phyloP scores from a whole-genome alignment of 1,139 yeast genomes.

The Ashbya aceris region DNA sequence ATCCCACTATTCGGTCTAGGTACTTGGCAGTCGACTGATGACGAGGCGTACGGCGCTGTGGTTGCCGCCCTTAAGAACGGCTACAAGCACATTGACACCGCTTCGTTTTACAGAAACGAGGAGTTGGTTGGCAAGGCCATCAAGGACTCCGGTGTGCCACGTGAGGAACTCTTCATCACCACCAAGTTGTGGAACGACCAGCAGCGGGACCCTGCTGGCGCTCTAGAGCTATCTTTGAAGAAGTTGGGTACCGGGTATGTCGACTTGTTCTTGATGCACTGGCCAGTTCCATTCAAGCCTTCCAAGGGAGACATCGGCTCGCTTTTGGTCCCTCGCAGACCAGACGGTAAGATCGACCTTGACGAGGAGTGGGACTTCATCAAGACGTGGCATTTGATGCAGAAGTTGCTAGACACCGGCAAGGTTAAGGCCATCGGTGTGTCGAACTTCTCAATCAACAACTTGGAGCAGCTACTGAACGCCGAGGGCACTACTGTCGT shows the following conservation, averaged over 20 bases:
- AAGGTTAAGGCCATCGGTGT: slow-evolving; percentile 69
- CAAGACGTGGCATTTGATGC: slow-evolving; percentile 64
- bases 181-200: slow-evolving; percentile 71
- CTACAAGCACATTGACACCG: slow-evolving; percentile 74
- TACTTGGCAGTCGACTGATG: slow-evolving; percentile 63
- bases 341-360: slow-evolving; percentile 37
- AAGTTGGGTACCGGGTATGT: slow-evolving; percentile 70
- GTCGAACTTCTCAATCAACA: slow-evolving; percentile 56
- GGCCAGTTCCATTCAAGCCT: slow-evolving; percentile 61
- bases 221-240: slow-evolving; percentile 52
- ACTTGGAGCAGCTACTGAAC: slow-evolving; percentile 44
- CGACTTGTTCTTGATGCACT: slow-evolving; percentile 76
- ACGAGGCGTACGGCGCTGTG: slow-evolving; percentile 55
- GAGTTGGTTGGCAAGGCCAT: slow-evolving; percentile 59
- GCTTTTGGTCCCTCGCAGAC: slow-evolving; percentile 33
- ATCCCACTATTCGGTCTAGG: slow-evolving; percentile 73
- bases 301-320: slow-evolving; percentile 32
- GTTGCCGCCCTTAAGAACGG: slow-evolving; percentile 58
- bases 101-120: slow-evolving; percentile 60
- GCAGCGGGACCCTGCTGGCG: slow-evolving; percentile 51
- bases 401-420: slow-evolving; percentile 48
- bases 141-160: slow-evolving; percentile 55
- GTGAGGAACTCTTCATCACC: slow-evolving; percentile 66
- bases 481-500: slow-evolving; percentile 42
- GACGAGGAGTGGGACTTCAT: slow-evolving; percentile 45